Base-by-base conservation (phyloP, 148 eudicot genomes). In the Rhododendron ovatum region DNA sequence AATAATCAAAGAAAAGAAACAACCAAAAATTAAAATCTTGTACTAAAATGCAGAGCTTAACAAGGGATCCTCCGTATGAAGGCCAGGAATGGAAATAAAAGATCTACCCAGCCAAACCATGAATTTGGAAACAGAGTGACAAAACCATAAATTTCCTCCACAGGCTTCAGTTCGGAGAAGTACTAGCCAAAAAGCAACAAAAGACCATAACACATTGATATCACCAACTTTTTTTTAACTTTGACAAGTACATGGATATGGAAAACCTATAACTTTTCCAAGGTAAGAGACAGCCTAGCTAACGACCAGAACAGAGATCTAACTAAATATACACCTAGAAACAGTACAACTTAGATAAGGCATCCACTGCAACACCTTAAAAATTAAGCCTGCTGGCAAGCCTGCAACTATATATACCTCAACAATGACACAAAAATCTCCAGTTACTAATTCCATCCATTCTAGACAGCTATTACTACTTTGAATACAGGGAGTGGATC, bases 371-470 rank as follows among this genome's bases (percentile, higher is more conserved):
- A 3, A 43, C 53, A 78, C 53, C 39, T 43, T 43, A 78, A 45
- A 30, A 78, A 45, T 78, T 78, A 78, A 78, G 53, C 51, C n/a
- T 10, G 26, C 24, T 77, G 48, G 33, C 17, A 9, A 22, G 53
- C 14, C 30, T 20, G 11, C 24, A 39, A 76, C 41, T 30, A 78
- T 20, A 14, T n/a, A 47, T n/a, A 26, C 18, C 82, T 48, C 18
- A 78, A 26, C 57, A 14, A 26, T 78, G 30, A 13, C n/a, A 45
- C 18, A 78, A 76, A 39, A 39, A 47, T 78, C 18, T 78, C 57
- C 57, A 26, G 57, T 78, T n/a, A 78, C 51, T 78, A 78, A 78
- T 78, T 78, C 81, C 81, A 47, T 78, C 33, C 33, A 45, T n/a
- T 11, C 35, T 41, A 26, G 55, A 45, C 20, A 39, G 22, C 80